These are phyloP conservation scores for Artomyces pyxidatus DNA, from an alignment of 768 basidiomycete genomes.

Conservation along the genomic window DNA sequence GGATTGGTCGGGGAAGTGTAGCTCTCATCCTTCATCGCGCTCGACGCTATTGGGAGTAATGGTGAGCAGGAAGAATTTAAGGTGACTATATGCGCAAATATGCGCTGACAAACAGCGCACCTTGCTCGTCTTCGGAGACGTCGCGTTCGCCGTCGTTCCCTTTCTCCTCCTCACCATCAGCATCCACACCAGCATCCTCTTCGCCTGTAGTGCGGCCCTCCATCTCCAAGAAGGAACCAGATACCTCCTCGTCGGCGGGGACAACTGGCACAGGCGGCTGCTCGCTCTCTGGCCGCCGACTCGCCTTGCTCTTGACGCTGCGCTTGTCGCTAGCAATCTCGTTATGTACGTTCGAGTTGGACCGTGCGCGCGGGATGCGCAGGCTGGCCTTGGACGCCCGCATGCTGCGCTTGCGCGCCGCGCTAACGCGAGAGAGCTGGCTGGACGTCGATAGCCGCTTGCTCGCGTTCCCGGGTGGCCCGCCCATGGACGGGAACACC, in stretches of 20 bases:
- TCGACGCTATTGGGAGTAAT: not conserved
- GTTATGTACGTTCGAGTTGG: not conserved
- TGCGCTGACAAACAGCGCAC: not conserved
- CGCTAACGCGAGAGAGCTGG: slow-evolving; percentile 39
- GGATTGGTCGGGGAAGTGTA: not conserved
- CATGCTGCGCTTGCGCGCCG: slow-evolving; percentile 58
- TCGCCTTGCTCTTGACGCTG: slow-evolving; percentile 6
- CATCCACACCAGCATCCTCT: not conserved
- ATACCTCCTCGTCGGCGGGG: not conserved
- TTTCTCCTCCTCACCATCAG: not conserved
- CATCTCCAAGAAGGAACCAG: slow-evolving; percentile 14
- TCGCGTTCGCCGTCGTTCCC: not conserved
- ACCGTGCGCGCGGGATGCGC: slow-evolving; percentile 35
- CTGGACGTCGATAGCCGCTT: slow-evolving; percentile 18
- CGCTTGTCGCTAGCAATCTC: slow-evolving; percentile 1
- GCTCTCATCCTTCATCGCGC: not conserved
- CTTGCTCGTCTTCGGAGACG: not conserved
- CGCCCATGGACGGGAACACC: not conserved
- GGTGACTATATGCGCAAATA: not conserved
- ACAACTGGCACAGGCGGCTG: not conserved
- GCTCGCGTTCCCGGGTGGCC: not conserved
- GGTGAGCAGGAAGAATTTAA: not conserved
- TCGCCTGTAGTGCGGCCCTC: slow-evolving; percentile 5
- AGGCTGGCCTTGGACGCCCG: slow-evolving; percentile 61
- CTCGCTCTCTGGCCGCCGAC: not conserved